A percentile compares a stretch with the other conserved stretches of the same genome.
Conservation (phyloP, 495 filamentous ascomycete species). For the Trichoderma asperelloides region DNA sequence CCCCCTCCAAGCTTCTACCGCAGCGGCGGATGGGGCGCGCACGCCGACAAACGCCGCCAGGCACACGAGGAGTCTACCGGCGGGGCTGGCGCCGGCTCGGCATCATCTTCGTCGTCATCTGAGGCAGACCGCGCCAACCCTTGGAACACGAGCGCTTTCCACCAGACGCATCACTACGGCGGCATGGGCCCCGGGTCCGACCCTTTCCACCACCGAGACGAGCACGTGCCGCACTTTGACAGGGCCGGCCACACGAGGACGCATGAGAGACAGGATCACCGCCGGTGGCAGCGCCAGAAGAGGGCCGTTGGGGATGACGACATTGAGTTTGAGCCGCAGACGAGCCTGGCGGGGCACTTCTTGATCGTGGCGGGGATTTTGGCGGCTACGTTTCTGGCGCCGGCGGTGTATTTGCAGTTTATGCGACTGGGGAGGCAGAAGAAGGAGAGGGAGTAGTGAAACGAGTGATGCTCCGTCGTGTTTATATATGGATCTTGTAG, state of each 20-base stretch:
- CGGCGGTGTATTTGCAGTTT: constrained; percentile 19
- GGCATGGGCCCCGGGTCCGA: constrained; percentile 41
- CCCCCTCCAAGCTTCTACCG: constrained; percentile 85
- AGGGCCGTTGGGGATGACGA: constrained; percentile 10
- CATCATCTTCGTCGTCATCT: constrained; percentile 11
- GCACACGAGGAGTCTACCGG: constrained; percentile 36
- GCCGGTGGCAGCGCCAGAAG: constrained; percentile 19
- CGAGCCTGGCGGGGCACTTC: constrained; percentile 29
- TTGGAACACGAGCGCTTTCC: constrained; percentile 8
- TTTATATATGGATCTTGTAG: no score
- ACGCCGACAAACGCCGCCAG: constrained; percentile 37
- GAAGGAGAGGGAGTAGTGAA: not conserved
- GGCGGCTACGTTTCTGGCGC: constrained; percentile 26
- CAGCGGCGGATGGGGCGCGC: constrained; percentile 61
- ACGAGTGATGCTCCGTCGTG: not conserved
- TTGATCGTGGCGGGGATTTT: constrained; percentile 31
- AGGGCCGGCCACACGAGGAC: constrained; percentile 54
- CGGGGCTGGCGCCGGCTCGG: constrained; percentile 11
- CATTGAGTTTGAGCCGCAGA: constrained; percentile 15
- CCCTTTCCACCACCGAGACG: constrained; percentile 51
- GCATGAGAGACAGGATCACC: constrained; percentile 33
- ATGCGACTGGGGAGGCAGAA: constrained; percentile 9
- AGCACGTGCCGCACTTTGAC: constrained; percentile 51
- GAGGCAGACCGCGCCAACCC: constrained; percentile 8
- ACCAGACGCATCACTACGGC: constrained; percentile 17